A percentile compares a stretch with the other conserved stretches of the same genome.
Evolutionary conservation across 805 yeast species (phyloP).

Genomic region (Metschnikowia amazonensis): DNA sequence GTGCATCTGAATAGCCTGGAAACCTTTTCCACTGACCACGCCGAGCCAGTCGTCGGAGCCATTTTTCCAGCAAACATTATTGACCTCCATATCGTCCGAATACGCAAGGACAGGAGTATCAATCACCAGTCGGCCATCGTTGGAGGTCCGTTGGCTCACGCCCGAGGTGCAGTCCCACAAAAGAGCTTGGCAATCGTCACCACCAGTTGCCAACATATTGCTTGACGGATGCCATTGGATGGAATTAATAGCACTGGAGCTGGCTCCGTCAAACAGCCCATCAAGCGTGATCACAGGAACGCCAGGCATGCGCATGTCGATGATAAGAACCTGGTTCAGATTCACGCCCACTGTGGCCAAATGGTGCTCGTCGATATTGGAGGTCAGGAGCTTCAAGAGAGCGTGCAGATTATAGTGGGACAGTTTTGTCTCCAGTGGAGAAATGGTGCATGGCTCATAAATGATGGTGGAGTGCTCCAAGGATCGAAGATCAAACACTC

Average conservation of each 20-base stretch:
- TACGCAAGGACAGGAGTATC: slow-evolving; percentile 47
- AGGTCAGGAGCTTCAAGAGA: slow-evolving; percentile 69
- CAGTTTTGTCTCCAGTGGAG: background rate
- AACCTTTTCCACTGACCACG: slow-evolving; percentile 60
- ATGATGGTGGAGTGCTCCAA: slow-evolving; percentile 93
- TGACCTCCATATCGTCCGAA: slow-evolving; percentile 66
- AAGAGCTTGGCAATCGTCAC: slow-evolving; percentile 70
- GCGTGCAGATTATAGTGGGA: slow-evolving; percentile 44
- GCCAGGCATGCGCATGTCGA: slow-evolving; percentile 89
- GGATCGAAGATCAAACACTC: slow-evolving; percentile 86
- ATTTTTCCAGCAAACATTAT: slow-evolving; percentile 68
- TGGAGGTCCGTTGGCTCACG: slow-evolving; percentile 12
- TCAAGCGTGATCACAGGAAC: slow-evolving; percentile 66
- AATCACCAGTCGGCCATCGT: slow-evolving; percentile 16
- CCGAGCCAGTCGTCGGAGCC: slow-evolving; percentile 79
- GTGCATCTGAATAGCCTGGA: slow-evolving; percentile 53
- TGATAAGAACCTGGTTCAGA: slow-evolving; percentile 58
- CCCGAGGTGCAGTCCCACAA: slow-evolving; percentile 55
- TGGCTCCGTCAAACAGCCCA: slow-evolving; percentile 48
- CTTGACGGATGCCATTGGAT: slow-evolving; percentile 82
- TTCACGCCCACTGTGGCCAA: slow-evolving; percentile 79
- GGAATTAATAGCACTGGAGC: slow-evolving; percentile 62
- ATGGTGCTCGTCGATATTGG: slow-evolving; percentile 75
- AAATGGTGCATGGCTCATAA: slow-evolving; percentile 58
- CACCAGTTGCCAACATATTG: slow-evolving; percentile 58